Evolutionary conservation across 257 asterid genomes (phyloP), one percentile per base, ranked within the genome.

Genomic region (Solanum bulbocastanum): DNA sequence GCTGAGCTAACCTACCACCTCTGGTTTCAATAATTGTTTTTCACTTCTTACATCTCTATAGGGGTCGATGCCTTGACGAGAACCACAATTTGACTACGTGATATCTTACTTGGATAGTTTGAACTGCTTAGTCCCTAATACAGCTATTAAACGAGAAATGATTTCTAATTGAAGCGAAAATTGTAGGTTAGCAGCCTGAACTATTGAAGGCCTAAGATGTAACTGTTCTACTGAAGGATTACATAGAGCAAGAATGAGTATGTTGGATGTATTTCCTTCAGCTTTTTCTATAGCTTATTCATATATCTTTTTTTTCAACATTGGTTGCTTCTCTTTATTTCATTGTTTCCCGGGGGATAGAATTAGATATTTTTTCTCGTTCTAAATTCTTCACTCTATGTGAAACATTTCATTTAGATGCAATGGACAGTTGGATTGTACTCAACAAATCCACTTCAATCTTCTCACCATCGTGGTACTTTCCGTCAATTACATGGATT

Each of bases 121-220:
- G 44, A 88, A 60, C 33, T 27, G 23, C 83, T 83, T 71, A 44
- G 58, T 75, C n/a, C 23, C 68, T 14, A 25, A 42, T 27, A 5
- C 42, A 39, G 42, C 36, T 18, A n/a, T 25, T 30, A 56, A 79
- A 83, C 10, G 65, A 42, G 65, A 89, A 87, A 85, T 88, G 86
- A 49, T 86, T 73, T 49, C 14, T 23, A 60, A 46, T 62, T 20
- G 74, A 27, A 23, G 36, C 37, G 73, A 36, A 42, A 65, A 42
- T 23, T 62, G 33, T 79, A 39, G 58, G 36, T 73, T 36, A 78
- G 39, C 33, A 42, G 84, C 65, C 84, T 78, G 5, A 78, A 46
- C 65, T 78, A 78, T 13, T 78, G 65, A 32, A 49, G 22, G 72
- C 65, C 91, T 87, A 93, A 36, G 84, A 94, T 93, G 94, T 66